phyloP scores from a whole-genome alignment of 2,329 filamentous ascomycete species.

The Curvularia lunata region DNA sequence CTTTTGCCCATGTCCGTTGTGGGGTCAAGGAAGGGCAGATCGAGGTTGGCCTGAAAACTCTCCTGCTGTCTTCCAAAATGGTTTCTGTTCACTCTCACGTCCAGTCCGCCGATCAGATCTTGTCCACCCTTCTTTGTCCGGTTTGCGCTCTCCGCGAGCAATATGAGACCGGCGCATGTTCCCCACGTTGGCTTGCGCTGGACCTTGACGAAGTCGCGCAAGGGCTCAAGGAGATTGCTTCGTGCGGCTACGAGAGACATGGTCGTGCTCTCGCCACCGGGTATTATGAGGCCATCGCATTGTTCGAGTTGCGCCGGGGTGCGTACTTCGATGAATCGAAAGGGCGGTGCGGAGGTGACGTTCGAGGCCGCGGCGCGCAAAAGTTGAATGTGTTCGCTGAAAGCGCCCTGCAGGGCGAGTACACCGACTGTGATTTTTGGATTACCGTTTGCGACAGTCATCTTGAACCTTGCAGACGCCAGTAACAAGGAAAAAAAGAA shows the following conservation, averaged over 20 bases:
- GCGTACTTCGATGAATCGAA: slow-evolving; percentile 76
- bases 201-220: slow-evolving; percentile 89
- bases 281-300: slow-evolving; percentile 87
- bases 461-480: slow-evolving; percentile 7
- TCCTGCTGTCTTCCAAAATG: slow-evolving; percentile 94
- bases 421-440: slow-evolving; percentile 62
- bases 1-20: slow-evolving; percentile 37
- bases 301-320: slow-evolving; percentile 71
- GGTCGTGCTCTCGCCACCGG: slow-evolving; percentile 93
- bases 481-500: slow-evolving; percentile 8
- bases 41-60: slow-evolving; percentile 79
- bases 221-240: slow-evolving; percentile 79
- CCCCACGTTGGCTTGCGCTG: slow-evolving; percentile 88
- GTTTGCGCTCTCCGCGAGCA: slow-evolving; percentile 87
- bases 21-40: slow-evolving; percentile 70
- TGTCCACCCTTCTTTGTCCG: slow-evolving; percentile 89
- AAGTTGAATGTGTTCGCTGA: slow-evolving; percentile 83
- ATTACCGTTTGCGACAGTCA: slow-evolving; percentile 34
- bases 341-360: slow-evolving; percentile 43
- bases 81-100: slow-evolving; percentile 89
- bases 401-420: slow-evolving; percentile 87
- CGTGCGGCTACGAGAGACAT: slow-evolving; percentile 87
- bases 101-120: slow-evolving; percentile 88
- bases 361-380: slow-evolving; percentile 70
- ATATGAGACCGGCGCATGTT: slow-evolving; percentile 91